phyloP scores from a whole-genome alignment of 2,329 filamentous ascomycete species.

The Clarireedia paspali region DNA sequence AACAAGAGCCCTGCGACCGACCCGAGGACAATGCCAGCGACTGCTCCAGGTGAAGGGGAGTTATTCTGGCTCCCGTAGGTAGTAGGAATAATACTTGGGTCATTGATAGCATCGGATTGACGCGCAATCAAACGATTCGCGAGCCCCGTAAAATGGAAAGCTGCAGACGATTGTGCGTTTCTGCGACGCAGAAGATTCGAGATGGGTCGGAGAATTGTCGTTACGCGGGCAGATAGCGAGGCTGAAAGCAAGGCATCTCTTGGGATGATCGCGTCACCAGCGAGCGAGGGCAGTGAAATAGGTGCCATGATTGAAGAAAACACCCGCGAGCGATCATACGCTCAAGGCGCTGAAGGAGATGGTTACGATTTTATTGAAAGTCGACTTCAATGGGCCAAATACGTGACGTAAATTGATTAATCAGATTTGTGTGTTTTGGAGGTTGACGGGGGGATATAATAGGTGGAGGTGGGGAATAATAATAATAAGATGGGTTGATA shows the following conservation, averaged over 20 bases:
- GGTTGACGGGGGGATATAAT: conserved; percentile 9
- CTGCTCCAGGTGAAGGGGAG: conserved; percentile 46
- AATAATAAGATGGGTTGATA: conserved; percentile 13
- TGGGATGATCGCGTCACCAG: neutral
- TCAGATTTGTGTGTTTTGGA: neutral
- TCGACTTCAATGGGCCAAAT: too few species aligned
- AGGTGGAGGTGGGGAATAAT: conserved; percentile 1
- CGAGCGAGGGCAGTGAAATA: neutral
- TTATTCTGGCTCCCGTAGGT: conserved; percentile 48
- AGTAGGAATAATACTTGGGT: conserved; percentile 44
- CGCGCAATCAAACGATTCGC: neutral
- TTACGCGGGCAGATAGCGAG: neutral
- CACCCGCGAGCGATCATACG: neutral
- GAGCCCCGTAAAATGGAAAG: neutral
- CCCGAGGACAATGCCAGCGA: conserved; percentile 53
- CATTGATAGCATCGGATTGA: neutral
- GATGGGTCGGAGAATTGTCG: neutral
- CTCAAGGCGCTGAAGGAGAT: neutral
- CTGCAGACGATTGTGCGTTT: neutral
- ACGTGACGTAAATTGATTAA: neutral
- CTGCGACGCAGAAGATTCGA: neutral
- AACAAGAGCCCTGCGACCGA: conserved; percentile 45
- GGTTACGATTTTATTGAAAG: neutral
- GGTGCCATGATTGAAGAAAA: conserved; percentile 3
- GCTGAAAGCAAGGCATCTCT: neutral